phyloP scores from a whole-genome alignment of 225 moss, liverwort and hornwort species.

The Pseudisothecium myosuroides region DNA sequence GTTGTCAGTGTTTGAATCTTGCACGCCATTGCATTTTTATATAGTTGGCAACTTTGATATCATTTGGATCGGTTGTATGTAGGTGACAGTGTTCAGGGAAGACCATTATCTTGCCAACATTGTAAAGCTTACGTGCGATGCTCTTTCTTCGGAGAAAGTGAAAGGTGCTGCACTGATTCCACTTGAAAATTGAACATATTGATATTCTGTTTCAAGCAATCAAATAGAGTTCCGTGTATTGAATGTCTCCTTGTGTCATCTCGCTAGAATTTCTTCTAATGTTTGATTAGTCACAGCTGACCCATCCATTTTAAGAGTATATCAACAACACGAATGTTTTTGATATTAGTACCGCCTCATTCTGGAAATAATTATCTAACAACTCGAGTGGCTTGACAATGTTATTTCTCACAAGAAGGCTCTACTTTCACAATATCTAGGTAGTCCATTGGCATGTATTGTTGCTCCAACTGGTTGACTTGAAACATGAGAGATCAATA shows the following conservation, averaged over 20 bases:
- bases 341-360: neutral
- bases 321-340: neutral
- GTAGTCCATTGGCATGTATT: neutral
- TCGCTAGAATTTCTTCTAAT: neutral
- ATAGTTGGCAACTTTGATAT: neutral
- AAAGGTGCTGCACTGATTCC: conserved; percentile 25
- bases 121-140: conserved; percentile 56
- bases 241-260: neutral
- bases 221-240: neutral
- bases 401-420: neutral
- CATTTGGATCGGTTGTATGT: neutral
- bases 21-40: neutral
- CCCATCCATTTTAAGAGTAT: neutral
- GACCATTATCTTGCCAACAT: conserved; percentile 72
- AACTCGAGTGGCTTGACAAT: neutral
- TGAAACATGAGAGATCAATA: neutral
- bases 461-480: neutral
- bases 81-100: conserved; percentile 82
- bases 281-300: neutral
- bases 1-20: neutral
- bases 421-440: neutral
- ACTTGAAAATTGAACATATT: neutral
- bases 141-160: conserved; percentile 56
- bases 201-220: neutral
- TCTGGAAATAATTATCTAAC: neutral